Conservation (phyloP, 345 rosid species). For the Linum usitatissimum region DNA sequence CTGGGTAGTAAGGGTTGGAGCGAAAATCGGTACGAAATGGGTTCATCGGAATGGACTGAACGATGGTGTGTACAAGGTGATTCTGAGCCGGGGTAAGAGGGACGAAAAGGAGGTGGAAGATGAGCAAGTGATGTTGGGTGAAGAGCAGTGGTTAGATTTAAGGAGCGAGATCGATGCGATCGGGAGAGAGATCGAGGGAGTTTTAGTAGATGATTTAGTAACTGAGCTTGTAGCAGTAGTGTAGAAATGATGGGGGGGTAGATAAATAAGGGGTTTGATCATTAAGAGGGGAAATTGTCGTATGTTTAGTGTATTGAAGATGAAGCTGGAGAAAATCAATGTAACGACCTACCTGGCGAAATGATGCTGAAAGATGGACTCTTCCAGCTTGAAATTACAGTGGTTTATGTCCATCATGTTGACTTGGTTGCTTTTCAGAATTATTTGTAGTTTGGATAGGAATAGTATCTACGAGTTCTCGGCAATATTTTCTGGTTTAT, state of each 20-base stretch:
- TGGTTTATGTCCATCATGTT: too few species aligned
- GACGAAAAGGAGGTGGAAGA: conserved; percentile 26
- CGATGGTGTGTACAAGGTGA: conserved; percentile 33
- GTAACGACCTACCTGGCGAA: not conserved
- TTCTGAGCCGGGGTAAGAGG: conserved; percentile 32
- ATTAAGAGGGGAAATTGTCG: not conserved
- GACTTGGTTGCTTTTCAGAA: too few species aligned
- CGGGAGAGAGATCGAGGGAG: conserved; percentile 2
- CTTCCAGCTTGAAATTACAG: too few species aligned
- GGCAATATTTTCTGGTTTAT: too few species aligned
- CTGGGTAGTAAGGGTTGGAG: conserved; percentile 40
- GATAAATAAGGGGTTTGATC: not conserved
- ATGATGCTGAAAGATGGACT: not conserved
- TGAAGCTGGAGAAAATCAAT: not conserved
- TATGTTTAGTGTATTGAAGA: not conserved
- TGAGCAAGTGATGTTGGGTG: conserved; percentile 28
- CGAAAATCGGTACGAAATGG: conserved; percentile 25
- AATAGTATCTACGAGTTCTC: too few species aligned
- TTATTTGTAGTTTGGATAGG: too few species aligned
- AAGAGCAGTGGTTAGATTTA: conserved; percentile 14
- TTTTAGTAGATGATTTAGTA: conserved; percentile 11
- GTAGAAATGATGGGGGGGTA: conserved; percentile 20
- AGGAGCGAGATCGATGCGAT: not conserved
- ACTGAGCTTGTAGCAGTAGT: conserved; percentile 35
- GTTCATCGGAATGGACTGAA: conserved; percentile 23